Evolutionary conservation across 2,329 filamentous ascomycete genomes (phyloP), one percentile per base, ranked within the genome.

Genomic region (Ophiostoma piceae): DNA sequence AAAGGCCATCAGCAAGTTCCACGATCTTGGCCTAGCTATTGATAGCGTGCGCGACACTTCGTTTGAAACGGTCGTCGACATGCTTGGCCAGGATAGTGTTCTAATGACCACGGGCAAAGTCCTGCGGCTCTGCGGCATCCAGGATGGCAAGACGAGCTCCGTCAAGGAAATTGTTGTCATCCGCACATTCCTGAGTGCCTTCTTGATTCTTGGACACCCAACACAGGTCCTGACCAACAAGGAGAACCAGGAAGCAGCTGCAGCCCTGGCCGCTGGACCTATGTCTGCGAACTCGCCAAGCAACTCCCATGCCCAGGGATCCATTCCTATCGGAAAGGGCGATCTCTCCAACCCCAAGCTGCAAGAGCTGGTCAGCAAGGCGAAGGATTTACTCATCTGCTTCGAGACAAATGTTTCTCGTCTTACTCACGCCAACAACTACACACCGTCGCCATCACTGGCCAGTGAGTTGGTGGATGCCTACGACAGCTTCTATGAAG

Each of bases 191-290:
- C 80, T 95, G 69, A 92, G 90, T 76, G 90, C 92, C 5, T 94
- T 90, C 76, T 82, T 95, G 69, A 93, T 94, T 72, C 81, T 93
- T 35, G 91, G 90, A 1, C 92, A 94, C 77, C 91, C 92, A 0
- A 87, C 88, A 1, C 88, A 92, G 74, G 91, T 94, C 1, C 84
- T 95, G 43, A 91, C 86, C 78, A 91, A 88, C 77, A 91, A 92
- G 76, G 88, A 89, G 67, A 66, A 57, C 54, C 35, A 47, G 3
- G 65, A 66, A 9, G 68, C 68, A 39, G 66, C 68, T 26, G 29
- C 64, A 47, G 47, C 32, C n/a, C 57, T 66, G 26, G 29, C 67
- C 54, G 32, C 14, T 68, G 11, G 67, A 43, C 22, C 35, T 12
- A 9, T 19, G 6, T 12, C 35, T 16, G n/a, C 19, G 7, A 12